Percentiles rank a stretch among this genome's conserved stretches.
These are phyloP conservation scores for Funneliformis caledonium DNA, from an alignment of 371 early-diverging fungal species.

Conservation along the genomic window DNA sequence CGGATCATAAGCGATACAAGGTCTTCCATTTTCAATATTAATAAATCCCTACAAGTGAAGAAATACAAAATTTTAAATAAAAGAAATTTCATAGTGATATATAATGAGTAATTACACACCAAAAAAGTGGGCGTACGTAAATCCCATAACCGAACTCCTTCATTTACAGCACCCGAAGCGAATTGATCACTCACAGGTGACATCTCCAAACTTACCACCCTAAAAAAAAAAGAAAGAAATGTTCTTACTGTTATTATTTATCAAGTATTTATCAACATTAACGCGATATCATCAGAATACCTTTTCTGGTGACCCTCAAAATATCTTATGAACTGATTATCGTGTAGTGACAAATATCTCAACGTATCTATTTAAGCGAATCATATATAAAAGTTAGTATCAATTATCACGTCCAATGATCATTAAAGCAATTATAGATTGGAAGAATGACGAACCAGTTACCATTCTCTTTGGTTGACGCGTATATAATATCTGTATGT, in stretches of 20 bases:
- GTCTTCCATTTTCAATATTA: slow-evolving; percentile 51
- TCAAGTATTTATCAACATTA: not conserved
- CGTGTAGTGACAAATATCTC: slow-evolving; percentile 89
- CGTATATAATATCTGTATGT: slow-evolving; percentile 76
- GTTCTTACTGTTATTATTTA: not conserved
- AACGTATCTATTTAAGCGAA: slow-evolving; percentile 71
- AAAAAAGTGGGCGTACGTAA: slow-evolving; percentile 66
- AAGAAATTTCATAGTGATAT: not conserved
- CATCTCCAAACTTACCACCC: slow-evolving; percentile 78
- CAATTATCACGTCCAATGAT: not conserved
- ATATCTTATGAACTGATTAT: slow-evolving; percentile 91
- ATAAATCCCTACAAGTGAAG: slow-evolving; percentile 51
- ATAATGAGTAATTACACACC: slow-evolving; percentile 46
- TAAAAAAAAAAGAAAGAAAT: slow-evolving; percentile 41
- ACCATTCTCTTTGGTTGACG: slow-evolving; percentile 94
- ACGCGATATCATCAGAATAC: slow-evolving; percentile 49
- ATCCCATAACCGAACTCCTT: slow-evolving; percentile 83
- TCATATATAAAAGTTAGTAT: slow-evolving; percentile 7
- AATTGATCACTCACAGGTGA: slow-evolving; percentile 79
- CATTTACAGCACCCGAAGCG: slow-evolving; percentile 73
- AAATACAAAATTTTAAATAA: not conserved
- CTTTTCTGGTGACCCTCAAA: slow-evolving; percentile 84
- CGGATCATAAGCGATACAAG: slow-evolving; percentile 79
- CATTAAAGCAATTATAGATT: not conserved
- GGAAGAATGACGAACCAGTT: slow-evolving; percentile 37